Conservation (phyloP, 306 rosid species). For the Lathyrus sativus region DNA sequence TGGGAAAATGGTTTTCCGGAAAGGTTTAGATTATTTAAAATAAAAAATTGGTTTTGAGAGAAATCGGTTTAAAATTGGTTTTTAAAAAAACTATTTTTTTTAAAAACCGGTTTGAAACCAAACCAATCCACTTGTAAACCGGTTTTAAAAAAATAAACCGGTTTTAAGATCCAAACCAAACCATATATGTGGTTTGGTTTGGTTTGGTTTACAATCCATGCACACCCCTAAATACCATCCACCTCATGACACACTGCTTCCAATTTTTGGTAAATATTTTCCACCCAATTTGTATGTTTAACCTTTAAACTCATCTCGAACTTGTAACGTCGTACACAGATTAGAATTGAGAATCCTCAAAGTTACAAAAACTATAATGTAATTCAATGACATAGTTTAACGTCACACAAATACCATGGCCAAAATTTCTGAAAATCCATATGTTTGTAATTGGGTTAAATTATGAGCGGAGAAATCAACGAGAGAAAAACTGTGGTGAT, state of each 20-base stretch:
- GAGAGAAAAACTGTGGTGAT: background rate
- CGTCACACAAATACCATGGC: background rate
- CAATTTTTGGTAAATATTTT: conserved; percentile 71
- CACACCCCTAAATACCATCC: no score
- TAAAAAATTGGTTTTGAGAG: no score
- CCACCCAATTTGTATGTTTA: conserved; percentile 66
- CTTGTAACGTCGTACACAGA: conserved; percentile 17
- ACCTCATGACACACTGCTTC: conserved; percentile 87
- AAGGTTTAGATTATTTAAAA: no score
- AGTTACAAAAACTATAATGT: background rate
- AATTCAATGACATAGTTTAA: conserved; percentile 30
- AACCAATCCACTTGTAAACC: no score
- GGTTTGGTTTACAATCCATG: no score
- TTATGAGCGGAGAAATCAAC: background rate
- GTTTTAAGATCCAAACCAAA: no score
- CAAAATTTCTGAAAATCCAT: background rate
- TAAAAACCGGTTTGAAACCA: no score
- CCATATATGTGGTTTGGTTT: no score
- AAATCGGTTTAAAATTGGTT: no score
- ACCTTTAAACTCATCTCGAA: conserved; percentile 60
- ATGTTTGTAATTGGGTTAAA: background rate
- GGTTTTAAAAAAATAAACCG: no score
- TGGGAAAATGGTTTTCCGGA: no score
- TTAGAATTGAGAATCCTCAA: conserved; percentile 22
- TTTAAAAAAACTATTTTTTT: no score